A percentile compares a stretch with the other conserved stretches of the same genome.
These are phyloP conservation scores for Phytophthora quininea DNA, from an alignment of 352 stramenopile genomes.

Conservation along the genomic window DNA sequence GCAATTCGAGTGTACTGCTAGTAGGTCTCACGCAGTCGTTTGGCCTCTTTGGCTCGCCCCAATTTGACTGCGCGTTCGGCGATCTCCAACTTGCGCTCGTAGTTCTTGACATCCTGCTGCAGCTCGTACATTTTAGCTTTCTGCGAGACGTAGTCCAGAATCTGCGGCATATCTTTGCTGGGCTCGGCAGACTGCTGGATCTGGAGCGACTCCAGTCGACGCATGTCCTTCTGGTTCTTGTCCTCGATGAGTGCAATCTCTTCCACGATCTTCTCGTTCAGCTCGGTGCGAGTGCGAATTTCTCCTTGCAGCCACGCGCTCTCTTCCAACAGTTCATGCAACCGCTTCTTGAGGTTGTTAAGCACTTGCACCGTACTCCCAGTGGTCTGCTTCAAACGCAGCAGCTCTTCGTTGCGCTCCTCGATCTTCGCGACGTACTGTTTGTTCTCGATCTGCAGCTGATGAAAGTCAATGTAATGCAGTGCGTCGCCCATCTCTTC, in stretches of 20 bases:
- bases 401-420: constrained; percentile 93
- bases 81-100: constrained; percentile 94
- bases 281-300: constrained; percentile 78
- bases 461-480: constrained; percentile 97
- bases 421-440: constrained; percentile 96
- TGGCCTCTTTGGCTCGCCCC: constrained; percentile 33
- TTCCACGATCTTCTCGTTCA: constrained; percentile 89
- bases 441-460: constrained; percentile 97
- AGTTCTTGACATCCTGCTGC: constrained; percentile 89
- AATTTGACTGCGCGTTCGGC: constrained; percentile 83
- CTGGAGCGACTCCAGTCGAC: constrained; percentile 62
- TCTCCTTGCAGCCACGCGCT: constrained; percentile 81
- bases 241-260: constrained; percentile 75
- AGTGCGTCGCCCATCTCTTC: constrained; percentile 95
- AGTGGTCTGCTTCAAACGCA: constrained; percentile 92
- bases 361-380: constrained; percentile 90
- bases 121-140: constrained; percentile 92
- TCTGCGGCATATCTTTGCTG: constrained; percentile 87
- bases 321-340: constrained; percentile 88
- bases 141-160: constrained; percentile 91
- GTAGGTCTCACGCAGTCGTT: constrained; percentile 13
- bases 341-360: constrained; percentile 91
- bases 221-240: constrained; percentile 74
- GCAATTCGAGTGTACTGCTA: no score
- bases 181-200: constrained; percentile 72